phyloP scores from a whole-genome alignment of 495 filamentous ascomycete species.

The Bryoglossum gracile region DNA sequence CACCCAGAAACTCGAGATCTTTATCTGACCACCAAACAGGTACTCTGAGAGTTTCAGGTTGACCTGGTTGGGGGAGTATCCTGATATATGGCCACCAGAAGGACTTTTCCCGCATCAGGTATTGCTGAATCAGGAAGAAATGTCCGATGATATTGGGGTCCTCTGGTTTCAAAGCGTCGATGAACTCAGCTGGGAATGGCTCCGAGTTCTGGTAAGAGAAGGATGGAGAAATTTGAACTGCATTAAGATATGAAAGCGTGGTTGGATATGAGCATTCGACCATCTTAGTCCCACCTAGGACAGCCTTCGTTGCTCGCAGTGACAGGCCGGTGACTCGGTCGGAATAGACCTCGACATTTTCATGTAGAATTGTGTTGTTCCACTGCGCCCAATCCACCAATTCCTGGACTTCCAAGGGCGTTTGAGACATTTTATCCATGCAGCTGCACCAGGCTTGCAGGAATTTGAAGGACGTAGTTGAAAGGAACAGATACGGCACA shows the following conservation, averaged over 20 bases:
- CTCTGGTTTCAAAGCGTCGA: constrained; percentile 6
- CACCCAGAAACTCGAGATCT: constrained; percentile 38
- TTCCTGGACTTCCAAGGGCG: not conserved
- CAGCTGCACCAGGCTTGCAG: too few relatives aligned
- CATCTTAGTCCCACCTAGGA: constrained; percentile 1
- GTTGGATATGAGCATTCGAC: constrained; percentile 14
- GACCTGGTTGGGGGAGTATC: constrained; percentile 42
- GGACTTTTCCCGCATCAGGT: constrained; percentile 36
- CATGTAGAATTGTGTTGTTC: constrained; percentile 4
- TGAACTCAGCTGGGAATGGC: constrained; percentile 17
- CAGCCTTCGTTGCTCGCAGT: constrained; percentile 8
- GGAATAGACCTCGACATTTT: constrained; percentile 13
- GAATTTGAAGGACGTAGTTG: too few relatives aligned
- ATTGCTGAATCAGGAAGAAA: constrained; percentile 26
- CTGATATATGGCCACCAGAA: constrained; percentile 46
- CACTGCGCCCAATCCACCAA: constrained; percentile 13
- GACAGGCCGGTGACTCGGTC: constrained; percentile 16
- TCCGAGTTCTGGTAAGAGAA: constrained; percentile 5
- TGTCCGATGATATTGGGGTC: constrained; percentile 21
- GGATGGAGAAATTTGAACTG: not conserved
- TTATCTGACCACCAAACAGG: constrained; percentile 24
- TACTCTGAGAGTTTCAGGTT: constrained; percentile 37
- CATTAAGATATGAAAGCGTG: constrained; percentile 22
- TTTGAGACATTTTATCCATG: not conserved
- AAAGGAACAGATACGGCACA: too few relatives aligned